Evolutionary conservation across 2,329 filamentous ascomycete species (phyloP).

Genomic region (Aaosphaeria arxii): DNA sequence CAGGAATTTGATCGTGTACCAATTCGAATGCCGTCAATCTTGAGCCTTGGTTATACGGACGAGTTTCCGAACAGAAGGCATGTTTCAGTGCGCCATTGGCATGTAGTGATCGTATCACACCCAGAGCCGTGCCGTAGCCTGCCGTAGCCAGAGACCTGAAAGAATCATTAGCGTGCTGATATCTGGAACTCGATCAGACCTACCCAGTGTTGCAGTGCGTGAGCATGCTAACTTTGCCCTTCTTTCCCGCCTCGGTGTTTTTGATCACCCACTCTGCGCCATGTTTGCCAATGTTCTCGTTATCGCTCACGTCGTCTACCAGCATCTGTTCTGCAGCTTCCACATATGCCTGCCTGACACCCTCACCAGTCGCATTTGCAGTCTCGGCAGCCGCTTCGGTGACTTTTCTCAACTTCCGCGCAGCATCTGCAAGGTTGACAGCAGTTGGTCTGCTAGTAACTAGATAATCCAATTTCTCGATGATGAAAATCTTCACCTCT

Average conservation of each 20-base stretch:
- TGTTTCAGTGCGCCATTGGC: slow-evolving; percentile 65
- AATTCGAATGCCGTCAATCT: slow-evolving; percentile 93
- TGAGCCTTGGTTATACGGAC: slow-evolving; percentile 97
- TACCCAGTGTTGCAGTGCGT: slow-evolving; percentile 98
- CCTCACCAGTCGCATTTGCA: slow-evolving; percentile 44
- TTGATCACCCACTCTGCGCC: slow-evolving; percentile 79
- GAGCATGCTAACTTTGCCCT: slow-evolving; percentile 69
- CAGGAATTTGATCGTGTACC: slow-evolving; percentile 88
- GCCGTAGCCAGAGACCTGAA: slow-evolving; percentile 84
- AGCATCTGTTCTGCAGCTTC: slow-evolving; percentile 82
- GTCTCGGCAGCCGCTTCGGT: slow-evolving; percentile 52
- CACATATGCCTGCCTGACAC: slow-evolving; percentile 70
- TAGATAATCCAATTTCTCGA: slow-evolving; percentile 77
- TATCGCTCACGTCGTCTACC: slow-evolving; percentile 80
- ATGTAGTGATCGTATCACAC: slow-evolving; percentile 84
- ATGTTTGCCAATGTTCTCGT: slow-evolving; percentile 77
- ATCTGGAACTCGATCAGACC: slow-evolving; percentile 3
- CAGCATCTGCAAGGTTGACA: slow-evolving; percentile 90
- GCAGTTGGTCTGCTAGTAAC: slow-evolving; percentile 89
- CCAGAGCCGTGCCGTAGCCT: slow-evolving; percentile 93
- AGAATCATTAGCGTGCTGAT: slow-evolving; percentile 17
- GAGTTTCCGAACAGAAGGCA: slow-evolving; percentile 94
- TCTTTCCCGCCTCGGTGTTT: slow-evolving; percentile 52
- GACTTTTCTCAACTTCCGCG: slow-evolving; percentile 69
- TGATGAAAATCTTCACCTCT: slow-evolving; percentile 66